Percentiles rank a stretch among this genome's conserved stretches.
Conservation (phyloP, 1,284 basidiomycete genomes). For the Paramarasmius palmivorus region DNA sequence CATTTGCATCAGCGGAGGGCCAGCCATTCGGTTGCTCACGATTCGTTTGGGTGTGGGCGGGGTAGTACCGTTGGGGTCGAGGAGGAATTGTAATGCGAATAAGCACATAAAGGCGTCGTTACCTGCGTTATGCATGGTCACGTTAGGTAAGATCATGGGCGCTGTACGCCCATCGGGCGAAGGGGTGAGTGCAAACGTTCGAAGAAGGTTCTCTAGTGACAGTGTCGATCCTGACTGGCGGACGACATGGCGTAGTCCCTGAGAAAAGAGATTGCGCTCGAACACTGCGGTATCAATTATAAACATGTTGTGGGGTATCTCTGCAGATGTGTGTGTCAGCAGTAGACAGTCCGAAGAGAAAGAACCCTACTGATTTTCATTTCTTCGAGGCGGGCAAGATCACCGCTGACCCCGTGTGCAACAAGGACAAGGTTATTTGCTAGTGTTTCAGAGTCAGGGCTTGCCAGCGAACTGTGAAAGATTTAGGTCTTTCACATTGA, state of each 20-base stretch:
- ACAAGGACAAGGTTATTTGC: conserved; percentile 77
- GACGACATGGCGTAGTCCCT: conserved; percentile 53
- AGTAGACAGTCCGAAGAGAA: neutral
- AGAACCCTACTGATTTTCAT: conserved; percentile 69
- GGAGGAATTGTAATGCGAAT: conserved; percentile 62
- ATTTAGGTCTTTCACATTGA: neutral
- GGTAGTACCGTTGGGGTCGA: conserved; percentile 46
- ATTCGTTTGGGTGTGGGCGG: conserved; percentile 22
- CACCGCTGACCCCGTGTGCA: conserved; percentile 60
- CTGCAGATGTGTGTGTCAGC: conserved; percentile 34
- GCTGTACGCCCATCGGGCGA: conserved; percentile 25
- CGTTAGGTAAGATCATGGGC: conserved; percentile 39
- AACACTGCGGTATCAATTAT: conserved; percentile 65
- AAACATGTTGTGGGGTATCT: conserved; percentile 74
- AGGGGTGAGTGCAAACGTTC: conserved; percentile 40
- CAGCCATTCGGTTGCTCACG: neutral
- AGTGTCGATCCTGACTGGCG: conserved; percentile 51
- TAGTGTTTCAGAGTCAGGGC: conserved; percentile 75
- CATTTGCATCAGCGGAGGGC: neutral
- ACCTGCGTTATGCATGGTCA: conserved; percentile 62
- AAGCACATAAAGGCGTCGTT: conserved; percentile 71
- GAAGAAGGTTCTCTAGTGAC: conserved; percentile 55
- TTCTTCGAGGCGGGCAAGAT: conserved; percentile 64
- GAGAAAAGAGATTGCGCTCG: conserved; percentile 59
- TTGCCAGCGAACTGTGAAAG: conserved; percentile 61